Evolutionary conservation across 169 alveolate genomes (phyloP).

Genomic region (Plasmodium vivax): DNA sequence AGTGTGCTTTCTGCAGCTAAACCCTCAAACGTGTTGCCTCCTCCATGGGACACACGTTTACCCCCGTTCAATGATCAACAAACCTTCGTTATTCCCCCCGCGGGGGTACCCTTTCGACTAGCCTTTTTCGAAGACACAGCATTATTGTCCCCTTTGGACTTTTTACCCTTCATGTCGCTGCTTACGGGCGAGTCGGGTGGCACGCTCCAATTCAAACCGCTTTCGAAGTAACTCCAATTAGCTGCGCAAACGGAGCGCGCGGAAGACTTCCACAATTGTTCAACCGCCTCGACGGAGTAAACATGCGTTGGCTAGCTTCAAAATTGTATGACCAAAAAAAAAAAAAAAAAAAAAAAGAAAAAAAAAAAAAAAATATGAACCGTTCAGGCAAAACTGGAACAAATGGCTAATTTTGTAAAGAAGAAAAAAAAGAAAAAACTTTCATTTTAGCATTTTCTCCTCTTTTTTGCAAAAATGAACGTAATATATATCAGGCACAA

Average conservation of each 20-base stretch:
- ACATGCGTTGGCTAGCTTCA: neutral
- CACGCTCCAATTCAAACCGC: neutral
- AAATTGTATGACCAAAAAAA: neutral
- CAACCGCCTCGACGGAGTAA: neutral
- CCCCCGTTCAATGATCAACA: neutral
- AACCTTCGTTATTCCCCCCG: neutral
- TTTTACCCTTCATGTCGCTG: neutral
- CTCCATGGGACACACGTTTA: neutral
- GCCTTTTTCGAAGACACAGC: neutral
- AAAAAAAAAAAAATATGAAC: neutral
- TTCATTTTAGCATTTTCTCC: neutral
- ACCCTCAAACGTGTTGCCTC: neutral
- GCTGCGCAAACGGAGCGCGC: neutral
- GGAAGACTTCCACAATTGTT: neutral
- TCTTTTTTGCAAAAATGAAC: neutral
- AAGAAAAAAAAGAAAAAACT: neutral
- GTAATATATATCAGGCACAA: neutral
- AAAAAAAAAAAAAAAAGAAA: no score
- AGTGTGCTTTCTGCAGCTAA: neutral
- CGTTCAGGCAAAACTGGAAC: neutral
- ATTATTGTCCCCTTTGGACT: neutral
- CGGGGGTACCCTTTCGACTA: neutral
- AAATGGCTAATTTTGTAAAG: neutral
- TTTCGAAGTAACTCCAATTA: neutral
- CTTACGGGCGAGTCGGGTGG: neutral